Evolutionary conservation across 306 rosid genomes (phyloP), one percentile per base, ranked within the genome.

Genomic region (Corylus americana): DNA sequence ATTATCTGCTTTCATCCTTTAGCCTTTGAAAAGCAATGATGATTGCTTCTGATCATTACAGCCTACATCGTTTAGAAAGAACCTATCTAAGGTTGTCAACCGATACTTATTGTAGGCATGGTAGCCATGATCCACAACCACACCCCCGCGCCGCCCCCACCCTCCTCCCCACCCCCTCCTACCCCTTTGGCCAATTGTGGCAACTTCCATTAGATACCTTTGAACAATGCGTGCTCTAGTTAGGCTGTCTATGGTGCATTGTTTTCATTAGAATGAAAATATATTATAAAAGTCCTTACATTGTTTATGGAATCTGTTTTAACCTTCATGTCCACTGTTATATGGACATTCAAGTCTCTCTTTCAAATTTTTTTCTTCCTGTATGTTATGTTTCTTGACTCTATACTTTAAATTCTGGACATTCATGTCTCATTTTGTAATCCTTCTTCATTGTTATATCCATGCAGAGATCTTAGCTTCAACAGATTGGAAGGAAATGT

Each of bases 401-500:
- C 31, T 29, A 29, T 29, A 29, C 31, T 0, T 29, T 29, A 29
- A 29, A 29, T 1, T 29, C 31, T 29, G 31, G 31, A 29, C 31
- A 29, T 29, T 29, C 31, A 29, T 29, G 31, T 29, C 31, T 29
- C 2, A 29, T 29, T 29, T 29, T 29, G 31, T 29, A 29, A 29
- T 29, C 31, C 31, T 29, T 29, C 31, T 29, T 29, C 31, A 29
- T 29, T 29, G 1, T 29, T 29, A 29, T 29, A 1, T 29, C 54
- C 53, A 5, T 42, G 72, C 64, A 82, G 82, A 39, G 85, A 82
- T 73, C 76, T 82, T 7, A 82, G 82, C 72, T 82, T 82, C 75
- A 82, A 82, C 66, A 78, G 71, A 66, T 35, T 82, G 44, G 75
- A 73, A 66, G 86, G 76, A 37, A 58, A 39, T 48, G 31, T 78